phyloP scores from a whole-genome alignment of 805 yeast genomes.

The Zygosaccharomyces pseudorouxii region DNA sequence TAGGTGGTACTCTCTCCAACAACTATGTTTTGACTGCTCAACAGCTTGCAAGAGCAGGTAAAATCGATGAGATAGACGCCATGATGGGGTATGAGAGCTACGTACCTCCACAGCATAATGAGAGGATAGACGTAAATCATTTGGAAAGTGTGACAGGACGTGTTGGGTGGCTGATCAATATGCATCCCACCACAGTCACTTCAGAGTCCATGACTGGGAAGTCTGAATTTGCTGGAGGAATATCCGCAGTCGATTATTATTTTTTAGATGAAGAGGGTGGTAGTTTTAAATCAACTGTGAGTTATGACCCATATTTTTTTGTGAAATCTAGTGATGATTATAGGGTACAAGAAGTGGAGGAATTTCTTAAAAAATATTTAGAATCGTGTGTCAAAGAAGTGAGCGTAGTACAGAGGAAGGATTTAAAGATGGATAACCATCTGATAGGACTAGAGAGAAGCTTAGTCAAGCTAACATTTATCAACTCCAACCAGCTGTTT shows the following conservation, averaged over 20 bases:
- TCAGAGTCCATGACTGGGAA: slow-evolving; percentile 36
- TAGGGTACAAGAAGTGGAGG: slow-evolving; percentile 68
- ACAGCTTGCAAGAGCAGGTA: slow-evolving; percentile 49
- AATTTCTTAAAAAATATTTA: slow-evolving; percentile 61
- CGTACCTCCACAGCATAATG: slow-evolving; percentile 57
- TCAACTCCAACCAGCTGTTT: slow-evolving; percentile 66
- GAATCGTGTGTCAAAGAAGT: slow-evolving; percentile 60
- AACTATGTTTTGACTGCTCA: slow-evolving; percentile 32
- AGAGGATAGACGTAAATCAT: slow-evolving; percentile 14
- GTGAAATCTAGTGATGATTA: slow-evolving; percentile 50
- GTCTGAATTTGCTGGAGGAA: slow-evolving; percentile 40
- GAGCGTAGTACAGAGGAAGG: slow-evolving; percentile 63
- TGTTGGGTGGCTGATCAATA: slow-evolving; percentile 86
- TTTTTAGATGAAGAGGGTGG: slow-evolving; percentile 97
- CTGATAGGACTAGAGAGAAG: slow-evolving; percentile 66
- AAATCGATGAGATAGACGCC: slow-evolving; percentile 65
- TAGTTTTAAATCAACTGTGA: slow-evolving; percentile 78
- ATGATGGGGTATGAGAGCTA: slow-evolving; percentile 85
- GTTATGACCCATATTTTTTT: slow-evolving; percentile 83
- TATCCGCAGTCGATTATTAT: slow-evolving; percentile 89
- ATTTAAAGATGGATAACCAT: slow-evolving; percentile 79
- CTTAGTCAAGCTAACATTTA: slow-evolving; percentile 65
- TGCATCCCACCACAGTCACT: slow-evolving; percentile 80
- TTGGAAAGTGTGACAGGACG: slow-evolving; percentile 26
- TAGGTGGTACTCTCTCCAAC: slow-evolving; percentile 14